phyloP scores from a whole-genome alignment of 1,139 yeast genomes.

The Candida sp. region DNA sequence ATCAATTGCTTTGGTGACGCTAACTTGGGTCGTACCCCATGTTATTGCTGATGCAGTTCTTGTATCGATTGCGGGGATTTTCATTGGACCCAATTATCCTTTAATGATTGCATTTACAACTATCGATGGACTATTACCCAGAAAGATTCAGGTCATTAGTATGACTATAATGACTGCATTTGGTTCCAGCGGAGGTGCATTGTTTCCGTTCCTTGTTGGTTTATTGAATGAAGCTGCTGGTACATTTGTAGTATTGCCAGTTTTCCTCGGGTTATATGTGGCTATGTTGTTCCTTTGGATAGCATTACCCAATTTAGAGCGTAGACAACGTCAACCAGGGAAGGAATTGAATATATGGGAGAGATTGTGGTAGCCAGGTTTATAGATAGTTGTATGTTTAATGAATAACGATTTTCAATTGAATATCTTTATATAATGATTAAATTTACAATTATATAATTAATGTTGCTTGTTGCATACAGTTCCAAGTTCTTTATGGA shows the following conservation, averaged over 20 bases:
- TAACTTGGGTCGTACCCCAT: conserved; percentile 47
- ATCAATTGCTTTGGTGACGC: conserved; percentile 32
- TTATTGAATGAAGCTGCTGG: conserved; percentile 49
- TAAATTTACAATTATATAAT: too few relatives aligned
- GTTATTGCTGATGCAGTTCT: conserved; percentile 41
- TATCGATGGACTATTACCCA: conserved; percentile 37
- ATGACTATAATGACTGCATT: conserved; percentile 56
- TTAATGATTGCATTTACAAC: conserved; percentile 47
- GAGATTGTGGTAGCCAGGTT: conserved; percentile 15
- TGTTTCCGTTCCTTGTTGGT: conserved; percentile 56
- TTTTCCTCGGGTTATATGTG: conserved; percentile 38
- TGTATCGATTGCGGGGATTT: conserved; percentile 45
- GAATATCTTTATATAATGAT: too few relatives aligned
- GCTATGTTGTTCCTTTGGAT: conserved; percentile 43
- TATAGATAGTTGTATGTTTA: too few relatives aligned
- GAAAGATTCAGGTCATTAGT: conserved; percentile 52
- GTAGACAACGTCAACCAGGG: conserved; percentile 11
- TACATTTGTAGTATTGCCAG: conserved; percentile 54
- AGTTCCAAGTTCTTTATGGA: too few relatives aligned
- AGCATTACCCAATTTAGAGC: conserved; percentile 38
- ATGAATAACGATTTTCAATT: too few relatives aligned
- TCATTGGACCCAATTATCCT: conserved; percentile 56
- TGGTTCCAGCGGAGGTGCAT: conserved; percentile 61
- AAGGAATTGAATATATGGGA: conserved; percentile 15
- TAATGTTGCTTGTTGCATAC: too few relatives aligned